A percentile compares a stretch with the other conserved stretches of the same genome.
Evolutionary conservation across 2,329 filamentous ascomycete genomes (phyloP).

Genomic region (Ascosphaera apis): DNA sequence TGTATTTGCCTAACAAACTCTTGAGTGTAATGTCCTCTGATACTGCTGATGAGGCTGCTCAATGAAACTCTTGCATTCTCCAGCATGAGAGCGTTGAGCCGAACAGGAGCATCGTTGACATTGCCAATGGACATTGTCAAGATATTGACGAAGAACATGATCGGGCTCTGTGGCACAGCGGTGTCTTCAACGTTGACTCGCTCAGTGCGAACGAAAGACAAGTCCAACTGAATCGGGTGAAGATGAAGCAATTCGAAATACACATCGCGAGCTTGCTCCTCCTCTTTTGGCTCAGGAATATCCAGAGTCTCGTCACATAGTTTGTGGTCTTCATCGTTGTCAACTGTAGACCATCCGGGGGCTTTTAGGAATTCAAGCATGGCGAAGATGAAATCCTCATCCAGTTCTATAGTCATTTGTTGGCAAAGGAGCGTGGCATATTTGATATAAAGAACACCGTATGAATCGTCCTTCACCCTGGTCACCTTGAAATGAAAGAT

Average conservation of each 20-base stretch:
- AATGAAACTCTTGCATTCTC: constrained; percentile 89
- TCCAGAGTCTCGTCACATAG: constrained; percentile 77
- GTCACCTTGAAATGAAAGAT: constrained; percentile 84
- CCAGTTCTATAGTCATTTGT: constrained; percentile 93
- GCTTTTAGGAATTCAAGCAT: constrained; percentile 88
- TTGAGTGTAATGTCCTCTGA: constrained; percentile 89
- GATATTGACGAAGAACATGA: constrained; percentile 98
- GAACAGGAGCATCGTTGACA: constrained; percentile 89
- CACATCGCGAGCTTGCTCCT: constrained; percentile 72
- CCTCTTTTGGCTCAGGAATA: constrained; percentile 72
- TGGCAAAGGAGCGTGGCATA: constrained; percentile 85
- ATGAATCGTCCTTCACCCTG: constrained; percentile 91
- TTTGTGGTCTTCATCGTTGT: constrained; percentile 38
- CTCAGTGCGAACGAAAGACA: constrained; percentile 93
- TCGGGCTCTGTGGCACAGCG: constrained; percentile 66
- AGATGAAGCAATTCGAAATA: constrained; percentile 96
- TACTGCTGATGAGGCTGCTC: constrained; percentile 58
- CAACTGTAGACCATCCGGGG: constrained; percentile 51
- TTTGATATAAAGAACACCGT: constrained; percentile 94
- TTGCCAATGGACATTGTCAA: constrained; percentile 99
- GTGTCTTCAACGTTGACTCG: constrained; percentile 92
- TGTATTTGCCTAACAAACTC: constrained; percentile 91
- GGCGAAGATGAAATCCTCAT: constrained; percentile 95
- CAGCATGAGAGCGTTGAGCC: constrained; percentile 77
- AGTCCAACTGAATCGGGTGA: constrained; percentile 91